Conservation (phyloP, 805 yeast species). For the Myxozyma monticola region DNA sequence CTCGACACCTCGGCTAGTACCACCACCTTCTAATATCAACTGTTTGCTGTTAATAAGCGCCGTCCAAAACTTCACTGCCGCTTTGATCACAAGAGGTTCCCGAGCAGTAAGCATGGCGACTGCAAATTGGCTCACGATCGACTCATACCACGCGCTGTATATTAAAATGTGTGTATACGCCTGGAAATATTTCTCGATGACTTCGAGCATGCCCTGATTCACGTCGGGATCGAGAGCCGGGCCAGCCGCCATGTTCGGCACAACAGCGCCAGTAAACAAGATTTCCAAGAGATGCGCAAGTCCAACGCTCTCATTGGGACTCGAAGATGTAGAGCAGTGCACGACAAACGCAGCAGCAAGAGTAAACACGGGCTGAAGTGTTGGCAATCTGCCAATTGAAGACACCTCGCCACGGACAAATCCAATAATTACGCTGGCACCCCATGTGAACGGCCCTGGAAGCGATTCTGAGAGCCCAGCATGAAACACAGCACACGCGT, state of each 20-base stretch:
- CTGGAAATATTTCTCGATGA: slow-evolving; percentile 31
- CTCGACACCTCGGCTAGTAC: too few species aligned
- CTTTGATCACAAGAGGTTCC: slow-evolving; percentile 58
- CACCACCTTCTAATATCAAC: neutral
- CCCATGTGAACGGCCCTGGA: slow-evolving; percentile 67
- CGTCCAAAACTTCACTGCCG: slow-evolving; percentile 59
- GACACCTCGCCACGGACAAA: slow-evolving; percentile 17
- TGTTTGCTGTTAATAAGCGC: slow-evolving; percentile 38
- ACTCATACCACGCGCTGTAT: slow-evolving; percentile 2
- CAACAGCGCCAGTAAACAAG: slow-evolving; percentile 7
- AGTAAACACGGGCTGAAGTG: slow-evolving; percentile 19
- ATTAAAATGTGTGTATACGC: slow-evolving; percentile 27
- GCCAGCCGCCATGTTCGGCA: neutral
- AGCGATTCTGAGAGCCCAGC: slow-evolving; percentile 62
- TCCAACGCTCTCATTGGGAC: neutral
- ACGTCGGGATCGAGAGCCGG: slow-evolving; percentile 34
- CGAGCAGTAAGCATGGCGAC: slow-evolving; percentile 46
- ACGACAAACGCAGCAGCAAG: slow-evolving; percentile 13
- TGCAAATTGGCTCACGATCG: slow-evolving; percentile 39
- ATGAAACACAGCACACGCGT: slow-evolving; percentile 61
- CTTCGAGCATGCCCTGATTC: slow-evolving; percentile 34
- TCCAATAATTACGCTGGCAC: slow-evolving; percentile 43
- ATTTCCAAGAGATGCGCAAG: slow-evolving; percentile 4
- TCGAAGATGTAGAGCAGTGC: neutral
- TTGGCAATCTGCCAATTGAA: slow-evolving; percentile 2